These are phyloP conservation scores for Sporothrix variecibatus DNA, from an alignment of 2,329 filamentous ascomycete species.

Conservation along the genomic window DNA sequence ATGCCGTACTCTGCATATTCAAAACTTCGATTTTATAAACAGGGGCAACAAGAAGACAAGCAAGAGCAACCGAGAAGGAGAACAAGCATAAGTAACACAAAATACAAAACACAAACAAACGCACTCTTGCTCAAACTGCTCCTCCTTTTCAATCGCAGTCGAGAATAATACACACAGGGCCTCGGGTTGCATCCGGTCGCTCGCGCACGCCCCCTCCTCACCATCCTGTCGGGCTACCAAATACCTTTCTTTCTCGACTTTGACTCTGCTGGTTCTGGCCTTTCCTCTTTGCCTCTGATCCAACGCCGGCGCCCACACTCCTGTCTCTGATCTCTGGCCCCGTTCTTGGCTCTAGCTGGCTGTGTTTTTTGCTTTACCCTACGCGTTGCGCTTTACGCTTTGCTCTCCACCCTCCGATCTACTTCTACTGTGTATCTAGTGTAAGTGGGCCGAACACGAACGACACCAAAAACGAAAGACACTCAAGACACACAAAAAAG, in stretches of 20 bases:
- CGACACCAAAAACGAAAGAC: background rate
- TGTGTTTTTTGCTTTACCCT: background rate
- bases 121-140: slow-evolving; percentile 3
- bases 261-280: background rate
- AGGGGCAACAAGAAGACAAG: background rate
- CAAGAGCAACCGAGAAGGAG: background rate
- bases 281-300: background rate
- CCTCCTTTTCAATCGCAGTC: background rate
- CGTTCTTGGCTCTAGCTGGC: slow-evolving; percentile 8
- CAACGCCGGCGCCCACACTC: background rate
- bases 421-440: slow-evolving; percentile 1
- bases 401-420: slow-evolving; percentile 4
- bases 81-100: background rate
- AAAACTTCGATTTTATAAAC: background rate
- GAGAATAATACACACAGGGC: background rate
- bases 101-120: background rate
- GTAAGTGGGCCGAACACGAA: background rate
- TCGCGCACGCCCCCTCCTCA: background rate
- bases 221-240: background rate
- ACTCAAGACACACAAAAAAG: background rate
- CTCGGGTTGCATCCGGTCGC: background rate
- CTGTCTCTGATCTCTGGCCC: slow-evolving; percentile 9
- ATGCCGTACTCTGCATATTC: background rate
- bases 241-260: background rate
- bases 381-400: background rate